These are phyloP conservation scores for Coffea canephora DNA, from an alignment of 257 asterid species.

Conservation along the genomic window DNA sequence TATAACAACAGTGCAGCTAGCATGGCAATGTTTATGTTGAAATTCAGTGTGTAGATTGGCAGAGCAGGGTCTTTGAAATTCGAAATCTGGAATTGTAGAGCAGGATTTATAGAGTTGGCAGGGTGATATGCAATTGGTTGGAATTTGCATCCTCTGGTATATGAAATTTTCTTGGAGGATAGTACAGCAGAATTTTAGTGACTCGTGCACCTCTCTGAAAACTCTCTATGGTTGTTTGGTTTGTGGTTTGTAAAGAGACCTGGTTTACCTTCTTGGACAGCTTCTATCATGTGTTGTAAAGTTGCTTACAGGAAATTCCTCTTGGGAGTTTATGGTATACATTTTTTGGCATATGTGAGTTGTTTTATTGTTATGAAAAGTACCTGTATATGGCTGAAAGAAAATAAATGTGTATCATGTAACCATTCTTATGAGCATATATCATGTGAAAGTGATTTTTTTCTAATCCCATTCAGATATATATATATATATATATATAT, in stretches of 20 bases:
- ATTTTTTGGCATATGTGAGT: neutral
- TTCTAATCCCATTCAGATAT: neutral
- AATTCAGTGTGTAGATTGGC: neutral
- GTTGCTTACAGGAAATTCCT: neutral
- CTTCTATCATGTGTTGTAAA: neutral
- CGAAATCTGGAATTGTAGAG: neutral
- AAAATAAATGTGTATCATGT: neutral
- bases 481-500: neutral
- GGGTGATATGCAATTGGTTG: neutral
- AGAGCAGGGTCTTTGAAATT: neutral
- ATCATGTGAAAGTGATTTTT: neutral
- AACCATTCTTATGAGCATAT: neutral
- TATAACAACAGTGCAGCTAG: neutral
- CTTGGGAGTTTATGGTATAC: neutral
- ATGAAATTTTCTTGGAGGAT: neutral
- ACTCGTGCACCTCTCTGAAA: neutral
- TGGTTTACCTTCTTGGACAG: neutral
- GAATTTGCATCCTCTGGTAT: neutral
- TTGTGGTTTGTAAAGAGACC: neutral
- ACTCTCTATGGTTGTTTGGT: neutral
- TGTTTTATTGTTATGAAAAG: neutral
- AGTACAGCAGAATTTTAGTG: neutral
- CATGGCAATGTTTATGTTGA: neutral
- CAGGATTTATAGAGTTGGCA: neutral
- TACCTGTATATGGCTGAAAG: neutral